Evolutionary conservation across 257 asterid species (phyloP).

Genomic region (Henckelia pumila): DNA sequence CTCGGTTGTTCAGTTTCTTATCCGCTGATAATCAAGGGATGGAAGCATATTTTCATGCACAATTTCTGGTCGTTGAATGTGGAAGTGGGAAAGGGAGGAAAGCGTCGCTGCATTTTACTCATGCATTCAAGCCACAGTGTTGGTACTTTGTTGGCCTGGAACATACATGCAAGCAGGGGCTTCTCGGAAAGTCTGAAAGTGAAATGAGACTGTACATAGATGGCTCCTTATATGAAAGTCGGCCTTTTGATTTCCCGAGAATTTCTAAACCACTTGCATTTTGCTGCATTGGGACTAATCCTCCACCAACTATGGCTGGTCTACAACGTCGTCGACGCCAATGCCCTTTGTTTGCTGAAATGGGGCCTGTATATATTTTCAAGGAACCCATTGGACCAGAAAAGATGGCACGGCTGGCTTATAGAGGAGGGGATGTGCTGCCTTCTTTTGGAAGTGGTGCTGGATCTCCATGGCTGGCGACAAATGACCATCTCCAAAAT

Average conservation of each 20-base stretch:
- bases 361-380: slow-evolving; percentile 94
- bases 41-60: slow-evolving; percentile 99
- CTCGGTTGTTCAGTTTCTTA: slow-evolving; percentile 91
- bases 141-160: slow-evolving; percentile 98
- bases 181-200: slow-evolving; percentile 93
- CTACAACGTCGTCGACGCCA: slow-evolving; percentile 98
- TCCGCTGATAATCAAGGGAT: slow-evolving; percentile 98
- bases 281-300: slow-evolving; percentile 98
- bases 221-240: slow-evolving; percentile 86
- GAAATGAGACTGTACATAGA: slow-evolving; percentile 86
- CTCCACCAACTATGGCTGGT: slow-evolving; percentile 99
- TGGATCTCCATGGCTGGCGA: slow-evolving; percentile 84
- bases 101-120: slow-evolving; percentile 92
- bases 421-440: slow-evolving; percentile 90
- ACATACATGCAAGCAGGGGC: slow-evolving; percentile 86
- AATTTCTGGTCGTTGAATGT: slow-evolving; percentile 91
- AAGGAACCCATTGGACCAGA: slow-evolving; percentile 93
- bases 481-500: slow-evolving; percentile 58
- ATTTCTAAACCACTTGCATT: slow-evolving; percentile 98
- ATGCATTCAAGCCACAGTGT: slow-evolving; percentile 96
- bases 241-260: slow-evolving; percentile 92
- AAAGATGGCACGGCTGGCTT: slow-evolving; percentile 73
- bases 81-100: slow-evolving; percentile 98
- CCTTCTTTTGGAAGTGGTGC: slow-evolving; percentile 94
- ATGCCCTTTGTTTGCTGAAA: slow-evolving; percentile 97